A percentile compares a stretch with the other conserved stretches of the same genome.
phyloP scores from a whole-genome alignment of 495 filamentous ascomycete species.

The Ramalina intermedia region DNA sequence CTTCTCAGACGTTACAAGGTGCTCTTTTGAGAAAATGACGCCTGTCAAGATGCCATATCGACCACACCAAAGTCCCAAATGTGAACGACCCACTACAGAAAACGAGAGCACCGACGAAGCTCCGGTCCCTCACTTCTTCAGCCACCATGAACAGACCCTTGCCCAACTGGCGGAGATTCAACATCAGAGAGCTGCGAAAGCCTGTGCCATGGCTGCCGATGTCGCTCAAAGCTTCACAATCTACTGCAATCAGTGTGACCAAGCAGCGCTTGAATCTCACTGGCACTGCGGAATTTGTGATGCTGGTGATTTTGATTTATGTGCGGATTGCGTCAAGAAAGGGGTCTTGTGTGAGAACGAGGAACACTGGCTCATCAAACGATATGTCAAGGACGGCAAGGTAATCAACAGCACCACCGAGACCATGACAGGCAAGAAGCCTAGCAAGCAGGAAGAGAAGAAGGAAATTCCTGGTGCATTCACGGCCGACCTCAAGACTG shows the following conservation, averaged over 20 bases:
- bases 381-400: slow-evolving; percentile 59
- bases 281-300: slow-evolving; percentile 94
- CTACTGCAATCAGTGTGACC: slow-evolving; percentile 84
- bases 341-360: slow-evolving; percentile 63
- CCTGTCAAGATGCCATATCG: too few relatives aligned
- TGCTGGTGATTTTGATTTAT: slow-evolving; percentile 88
- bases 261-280: slow-evolving; percentile 61
- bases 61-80: background rate
- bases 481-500: slow-evolving; percentile 21
- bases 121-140: slow-evolving; percentile 16
- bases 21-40: slow-evolving; percentile 4
- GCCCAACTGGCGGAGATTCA: slow-evolving; percentile 19
- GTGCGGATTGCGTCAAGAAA: slow-evolving; percentile 57
- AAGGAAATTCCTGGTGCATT: slow-evolving; percentile 29
- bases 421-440: slow-evolving; percentile 48
- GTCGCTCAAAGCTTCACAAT: slow-evolving; percentile 37
- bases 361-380: slow-evolving; percentile 88
- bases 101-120: slow-evolving; percentile 11
- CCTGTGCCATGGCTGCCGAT: slow-evolving; percentile 2
- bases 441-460: slow-evolving; percentile 15
- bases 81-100: background rate
- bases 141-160: slow-evolving; percentile 25
- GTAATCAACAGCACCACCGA: slow-evolving; percentile 78
- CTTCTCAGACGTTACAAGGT: slow-evolving; percentile 8
- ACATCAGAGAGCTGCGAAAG: slow-evolving; percentile 8